Base-by-base conservation (phyloP, 305 asterid genomes). In the Fraxinus sp. region DNA sequence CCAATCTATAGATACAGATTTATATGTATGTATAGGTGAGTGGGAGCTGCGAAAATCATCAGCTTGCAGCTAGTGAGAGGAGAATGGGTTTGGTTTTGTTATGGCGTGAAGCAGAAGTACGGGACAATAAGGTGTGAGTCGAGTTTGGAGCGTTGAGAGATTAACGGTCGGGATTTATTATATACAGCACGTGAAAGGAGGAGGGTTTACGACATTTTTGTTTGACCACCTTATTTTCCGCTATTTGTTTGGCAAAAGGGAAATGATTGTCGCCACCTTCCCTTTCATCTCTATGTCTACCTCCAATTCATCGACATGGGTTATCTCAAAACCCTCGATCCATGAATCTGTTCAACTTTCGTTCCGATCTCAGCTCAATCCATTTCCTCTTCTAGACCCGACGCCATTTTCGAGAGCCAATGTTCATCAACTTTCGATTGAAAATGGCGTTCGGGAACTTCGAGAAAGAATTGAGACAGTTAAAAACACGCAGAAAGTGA, bases 401-500 rank as follows among this genome's bases (percentile, higher is more conserved):
- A 52, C 77, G 13, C 80, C 79, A 26, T 62, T 78, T 77, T 49
- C 86, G 22, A 84, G 71, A 72, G 14, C 79, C 16, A 76, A 46
- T 8, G 22, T 30, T 79, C 11, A 49, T 26, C 49, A 7, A 20
- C 68, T 28, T 33, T 59, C 75, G 37, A 83, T 92, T 78, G 88
- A 41, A 68, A 88, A 77, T 20, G 87, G 90, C 28, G 84, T 92
- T 26, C 98, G 98, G 20, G 83, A 91, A 64, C 80, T 94, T 13
- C 91, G 94, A 18, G 88, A 88, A 28, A 74, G 97, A 85, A 91
- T 94, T 49, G 90, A 89, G 26, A 46, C 96, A 2, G 91, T 92
- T 30, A 94, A 91, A 26, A 92, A 84, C 84, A 90, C 92, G 26
- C 95, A 92, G 13, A 94, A 94, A 78, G 79, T 92, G 79, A 90